phyloP scores from a whole-genome alignment of 2,329 filamentous ascomycete genomes.

The Apiospora saccharicola region DNA sequence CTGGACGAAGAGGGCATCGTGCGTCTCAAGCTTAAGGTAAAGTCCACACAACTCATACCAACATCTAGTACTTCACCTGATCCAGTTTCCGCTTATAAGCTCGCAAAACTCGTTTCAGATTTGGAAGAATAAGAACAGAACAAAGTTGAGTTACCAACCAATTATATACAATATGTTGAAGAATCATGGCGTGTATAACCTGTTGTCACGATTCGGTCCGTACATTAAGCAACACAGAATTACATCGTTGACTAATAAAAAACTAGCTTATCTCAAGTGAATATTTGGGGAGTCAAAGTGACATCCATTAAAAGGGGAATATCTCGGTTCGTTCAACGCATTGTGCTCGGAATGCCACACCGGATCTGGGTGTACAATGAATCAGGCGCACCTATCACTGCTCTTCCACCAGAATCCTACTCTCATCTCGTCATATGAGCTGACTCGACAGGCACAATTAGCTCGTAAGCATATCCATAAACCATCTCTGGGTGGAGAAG shows the following conservation, averaged over 20 bases:
- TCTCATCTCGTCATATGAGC: constrained; percentile 25
- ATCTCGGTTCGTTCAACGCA: constrained; percentile 36
- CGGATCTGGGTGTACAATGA: not conserved
- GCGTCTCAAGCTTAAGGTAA: not conserved
- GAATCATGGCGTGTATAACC: not conserved
- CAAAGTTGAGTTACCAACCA: not conserved
- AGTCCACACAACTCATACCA: not conserved
- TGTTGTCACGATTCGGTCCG: constrained; percentile 39
- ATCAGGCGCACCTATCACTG: constrained; percentile 20
- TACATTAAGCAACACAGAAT: constrained; percentile 56
- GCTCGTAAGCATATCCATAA: constrained; percentile 19
- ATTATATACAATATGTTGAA: not conserved
- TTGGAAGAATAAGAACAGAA: not conserved
- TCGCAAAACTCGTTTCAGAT: not conserved
- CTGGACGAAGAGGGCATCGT: not conserved
- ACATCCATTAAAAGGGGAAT: constrained; percentile 40
- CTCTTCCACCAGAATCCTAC: constrained; percentile 12
- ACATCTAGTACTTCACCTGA: not conserved
- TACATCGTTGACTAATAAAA: constrained; percentile 43
- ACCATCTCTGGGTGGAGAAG: constrained; percentile 21
- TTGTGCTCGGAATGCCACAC: constrained; percentile 6
- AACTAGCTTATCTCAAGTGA: constrained; percentile 44
- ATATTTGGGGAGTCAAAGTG: constrained; percentile 42
- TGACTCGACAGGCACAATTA: constrained; percentile 20
- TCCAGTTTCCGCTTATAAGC: not conserved